A percentile compares a stretch with the other conserved stretches of the same genome.
Evolutionary conservation across 257 asterid genomes (phyloP).

Genomic region (Solanum chaucha): DNA sequence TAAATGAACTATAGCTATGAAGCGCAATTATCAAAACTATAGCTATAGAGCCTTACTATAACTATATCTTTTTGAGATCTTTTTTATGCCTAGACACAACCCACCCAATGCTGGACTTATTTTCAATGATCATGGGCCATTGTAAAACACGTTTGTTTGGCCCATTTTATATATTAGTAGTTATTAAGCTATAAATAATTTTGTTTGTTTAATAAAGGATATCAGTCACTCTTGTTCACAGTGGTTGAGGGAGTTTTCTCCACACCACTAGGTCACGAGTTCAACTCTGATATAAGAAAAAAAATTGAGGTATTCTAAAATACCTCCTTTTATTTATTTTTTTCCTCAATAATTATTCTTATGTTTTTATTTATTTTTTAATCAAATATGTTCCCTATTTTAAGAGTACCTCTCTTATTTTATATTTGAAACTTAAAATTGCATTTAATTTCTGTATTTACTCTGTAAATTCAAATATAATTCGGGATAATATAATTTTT

Average conservation of each 20-base stretch:
- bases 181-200: not conserved
- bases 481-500: not conserved
- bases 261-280: not conserved
- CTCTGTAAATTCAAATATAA: not conserved
- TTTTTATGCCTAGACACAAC: not conserved
- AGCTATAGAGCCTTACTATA: too few species aligned
- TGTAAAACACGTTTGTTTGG: not conserved
- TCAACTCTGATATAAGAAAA: not conserved
- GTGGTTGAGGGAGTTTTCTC: not conserved
- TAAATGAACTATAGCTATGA: too few species aligned
- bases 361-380: not conserved
- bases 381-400: not conserved
- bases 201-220: not conserved
- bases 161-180: not conserved
- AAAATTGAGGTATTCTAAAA: slow-evolving; percentile 1
- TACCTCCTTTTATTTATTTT: not conserved
- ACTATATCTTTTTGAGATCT: too few species aligned
- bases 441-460: not conserved
- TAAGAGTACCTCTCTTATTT: not conserved
- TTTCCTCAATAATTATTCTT: not conserved
- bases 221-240: not conserved
- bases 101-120: not conserved
- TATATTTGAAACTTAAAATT: not conserved
- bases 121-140: not conserved
- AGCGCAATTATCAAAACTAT: too few species aligned